phyloP scores from a whole-genome alignment of 768 basidiomycete genomes.

The Macrolepiota fuliginosa region DNA sequence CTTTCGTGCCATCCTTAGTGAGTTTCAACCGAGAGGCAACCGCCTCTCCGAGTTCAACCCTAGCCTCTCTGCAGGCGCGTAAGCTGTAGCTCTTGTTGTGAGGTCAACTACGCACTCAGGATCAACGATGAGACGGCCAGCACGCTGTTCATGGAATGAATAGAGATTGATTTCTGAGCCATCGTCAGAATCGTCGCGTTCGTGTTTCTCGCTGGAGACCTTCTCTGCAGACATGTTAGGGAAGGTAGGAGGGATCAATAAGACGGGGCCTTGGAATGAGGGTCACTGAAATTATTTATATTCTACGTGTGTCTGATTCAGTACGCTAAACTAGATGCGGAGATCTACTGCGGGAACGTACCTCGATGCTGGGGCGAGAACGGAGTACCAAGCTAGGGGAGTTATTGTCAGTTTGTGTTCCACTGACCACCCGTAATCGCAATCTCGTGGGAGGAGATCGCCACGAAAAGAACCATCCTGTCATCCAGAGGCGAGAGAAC shows the following conservation, averaged over 20 bases:
- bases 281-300: slow-evolving; percentile 3
- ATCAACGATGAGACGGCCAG: slow-evolving; percentile 61
- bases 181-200: slow-evolving; percentile 15
- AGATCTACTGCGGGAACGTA: background rate
- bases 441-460: background rate
- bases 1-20: slow-evolving; percentile 50
- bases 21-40: slow-evolving; percentile 57
- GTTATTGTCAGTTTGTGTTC: background rate
- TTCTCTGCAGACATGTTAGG: slow-evolving; percentile 25
- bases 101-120: slow-evolving; percentile 42
- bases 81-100: background rate
- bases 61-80: slow-evolving; percentile 47
- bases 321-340: background rate
- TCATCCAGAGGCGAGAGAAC: background rate
- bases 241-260: background rate
- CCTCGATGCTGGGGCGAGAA: background rate
- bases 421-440: background rate
- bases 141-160: slow-evolving; percentile 51
- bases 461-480: background rate
- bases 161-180: slow-evolving; percentile 29
- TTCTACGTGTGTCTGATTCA: background rate
- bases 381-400: background rate
- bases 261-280: background rate
- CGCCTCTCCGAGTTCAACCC: slow-evolving; percentile 55
- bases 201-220: slow-evolving; percentile 17